Base-by-base conservation (phyloP, 2,329 filamentous ascomycete genomes). In the Penicillium griseofulvum region DNA sequence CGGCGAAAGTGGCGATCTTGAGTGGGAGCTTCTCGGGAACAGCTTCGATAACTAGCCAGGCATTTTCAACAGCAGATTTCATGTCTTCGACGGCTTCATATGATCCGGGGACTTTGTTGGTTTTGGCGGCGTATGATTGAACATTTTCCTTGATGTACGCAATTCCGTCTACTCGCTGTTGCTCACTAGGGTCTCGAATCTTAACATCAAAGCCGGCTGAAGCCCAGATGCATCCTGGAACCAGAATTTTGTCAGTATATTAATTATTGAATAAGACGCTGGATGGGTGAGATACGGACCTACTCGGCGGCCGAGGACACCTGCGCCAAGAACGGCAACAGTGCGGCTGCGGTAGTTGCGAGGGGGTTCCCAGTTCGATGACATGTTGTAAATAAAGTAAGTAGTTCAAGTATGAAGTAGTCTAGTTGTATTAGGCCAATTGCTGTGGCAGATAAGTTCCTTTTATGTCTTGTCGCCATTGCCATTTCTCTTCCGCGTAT, bases 11-110 rank as follows among this genome's bases (percentile, higher is more conserved):
- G 12, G 71, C 69, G 14, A 78, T 76, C 67, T 83, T 84, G 31
- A 81, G 61, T 7, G 72, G 62, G 10, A 81, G 69, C 51, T 73
- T 77, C 62, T 83, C 82, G 0, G 80, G 81, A 0, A 83, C 75
- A 14, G 76, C 79, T 65, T 82, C 81, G 55, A 83, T 75, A n/a
- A 82, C 77, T 6, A 83, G 70, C 81, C 78, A 84, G 3, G 80
- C 76, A 33, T 78, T 67, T 1, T 65, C 49, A 5, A 83, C 75
- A 0, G 80, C 76, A 0, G 61, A 48, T 8, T 69, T 54, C 2
- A 82, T 61, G 28, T 75, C 69, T 6, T 73, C 68, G n/a, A 74
- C 70, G 2, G 70, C 70, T 10, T 64, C 50, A 0, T 69, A 63
- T 1, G 55, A 65, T 0, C 75, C 77, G 49, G 68, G 67, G 24